phyloP scores from a whole-genome alignment of 495 filamentous ascomycete genomes.

The Neurospora hispaniola region DNA sequence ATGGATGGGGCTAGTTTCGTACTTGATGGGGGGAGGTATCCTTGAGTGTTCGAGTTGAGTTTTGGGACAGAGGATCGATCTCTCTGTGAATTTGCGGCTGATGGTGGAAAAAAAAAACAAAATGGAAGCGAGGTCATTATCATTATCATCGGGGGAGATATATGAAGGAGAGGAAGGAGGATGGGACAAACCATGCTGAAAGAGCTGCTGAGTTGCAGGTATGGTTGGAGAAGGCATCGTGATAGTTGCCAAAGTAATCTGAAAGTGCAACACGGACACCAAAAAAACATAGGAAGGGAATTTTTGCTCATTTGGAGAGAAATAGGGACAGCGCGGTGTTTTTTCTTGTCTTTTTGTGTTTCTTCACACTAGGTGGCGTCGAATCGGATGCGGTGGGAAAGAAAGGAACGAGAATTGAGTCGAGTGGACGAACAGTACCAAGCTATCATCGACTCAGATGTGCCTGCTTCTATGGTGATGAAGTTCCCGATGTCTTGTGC shows the following conservation, averaged over 20 bases:
- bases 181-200: no score
- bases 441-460: not conserved
- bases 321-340: not conserved
- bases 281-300: not conserved
- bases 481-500: not conserved
- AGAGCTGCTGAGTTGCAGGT: not conserved
- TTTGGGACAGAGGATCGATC: not conserved
- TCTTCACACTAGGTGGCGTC: not conserved
- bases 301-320: not conserved
- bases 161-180: not conserved
- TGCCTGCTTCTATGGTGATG: not conserved
- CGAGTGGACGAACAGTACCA: not conserved
- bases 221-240: not conserved
- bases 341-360: not conserved
- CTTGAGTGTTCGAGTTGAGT: not conserved
- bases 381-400: not conserved
- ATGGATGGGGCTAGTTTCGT: constrained; percentile 20
- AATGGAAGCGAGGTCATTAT: not conserved
- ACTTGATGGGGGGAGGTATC: constrained; percentile 22
- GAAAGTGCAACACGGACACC: not conserved
- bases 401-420: not conserved
- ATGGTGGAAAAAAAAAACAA: not conserved
- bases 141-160: not conserved
- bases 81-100: not conserved
- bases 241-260: not conserved